These are phyloP conservation scores for Plasmodium gaboni DNA, from an alignment of 169 alveolate genomes.

Conservation along the genomic window DNA sequence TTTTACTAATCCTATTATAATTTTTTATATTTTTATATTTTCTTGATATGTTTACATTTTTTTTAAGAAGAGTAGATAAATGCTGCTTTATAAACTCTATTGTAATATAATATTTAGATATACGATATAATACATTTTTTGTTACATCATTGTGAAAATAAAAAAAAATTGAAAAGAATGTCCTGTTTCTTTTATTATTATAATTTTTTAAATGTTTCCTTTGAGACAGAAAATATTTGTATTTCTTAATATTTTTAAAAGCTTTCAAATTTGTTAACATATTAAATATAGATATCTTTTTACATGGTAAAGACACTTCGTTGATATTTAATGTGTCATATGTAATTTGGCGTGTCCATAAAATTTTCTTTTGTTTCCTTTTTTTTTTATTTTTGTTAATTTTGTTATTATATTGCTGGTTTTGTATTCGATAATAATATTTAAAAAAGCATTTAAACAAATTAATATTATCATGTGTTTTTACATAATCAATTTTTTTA, in stretches of 20 bases:
- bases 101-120: slow-evolving; percentile 8
- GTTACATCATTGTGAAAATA: slow-evolving; percentile 1
- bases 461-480: slow-evolving; percentile 13
- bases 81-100: slow-evolving; percentile 51
- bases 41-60: slow-evolving; percentile 10
- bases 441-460: slow-evolving; percentile 61
- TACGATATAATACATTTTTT: slow-evolving; percentile 15
- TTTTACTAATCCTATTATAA: background rate
- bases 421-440: slow-evolving; percentile 42
- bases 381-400: slow-evolving; percentile 14
- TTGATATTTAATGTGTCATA: too few species aligned
- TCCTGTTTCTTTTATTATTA: background rate
- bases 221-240: slow-evolving; percentile 33
- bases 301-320: too few species aligned
- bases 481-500: slow-evolving; percentile 40
- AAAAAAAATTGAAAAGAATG: background rate
- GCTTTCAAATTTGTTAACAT: slow-evolving; percentile 20
- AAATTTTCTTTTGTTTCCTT: background rate
- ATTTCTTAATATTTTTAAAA: slow-evolving; percentile 53
- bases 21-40: background rate
- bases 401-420: background rate
- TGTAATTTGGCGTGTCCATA: too few species aligned
- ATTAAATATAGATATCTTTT: background rate
- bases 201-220: slow-evolving; percentile 19
- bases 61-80: slow-evolving; percentile 50